Base-by-base conservation (phyloP, 202 grass and related monocot species). In the Schoenoplectus triqueter region DNA sequence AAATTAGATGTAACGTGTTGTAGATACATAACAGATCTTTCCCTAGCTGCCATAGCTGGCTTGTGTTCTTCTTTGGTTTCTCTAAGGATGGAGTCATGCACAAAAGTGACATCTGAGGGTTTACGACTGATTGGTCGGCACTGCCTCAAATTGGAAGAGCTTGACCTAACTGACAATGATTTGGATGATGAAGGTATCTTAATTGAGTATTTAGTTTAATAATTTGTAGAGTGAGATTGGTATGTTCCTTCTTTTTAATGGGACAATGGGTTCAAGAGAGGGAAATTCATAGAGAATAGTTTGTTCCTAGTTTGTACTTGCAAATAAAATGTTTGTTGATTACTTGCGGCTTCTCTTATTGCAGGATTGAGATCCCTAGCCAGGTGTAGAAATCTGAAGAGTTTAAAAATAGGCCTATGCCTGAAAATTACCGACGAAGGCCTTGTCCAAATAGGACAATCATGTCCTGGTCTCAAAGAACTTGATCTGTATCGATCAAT, bases 51-150 rank as follows among this genome's bases (percentile, higher is more conserved):
- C 82, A 94, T 98, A 45, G 91, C 93, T 85, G 89, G 85, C 50
- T 95, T 90, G 47, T 94, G 93, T 85, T 78, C 87, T 59, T 95
- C 88, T 18, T 91, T 98, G 18, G 3, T 84, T 84, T 95, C 91
- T 67, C 88, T 98, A 44, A 93, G 87, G 81, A 94, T 98, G 93
- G 93, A 98, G 88, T 95, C 93, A 46, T 98, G 95, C 84, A 40
- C 51, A 13, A 79, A 73, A 73, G 84, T 98, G 73, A 90, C 92
- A 49, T 89, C 81, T 52, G 67, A 86, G 48, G 88, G 93, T 17
- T 84, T 98, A 47, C 62, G 69, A n/a, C 60, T 98, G 55, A 95
- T 98, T 54, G 93, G 93, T 66, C 89, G 71, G 61, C 84, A 17
- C 2, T 94, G 91, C 85, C 64, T 4, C 62, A 86, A 84, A 10